Evolutionary conservation across 2,329 filamentous ascomycete species (phyloP).

Genomic region (Pseudonectria foliicola): DNA sequence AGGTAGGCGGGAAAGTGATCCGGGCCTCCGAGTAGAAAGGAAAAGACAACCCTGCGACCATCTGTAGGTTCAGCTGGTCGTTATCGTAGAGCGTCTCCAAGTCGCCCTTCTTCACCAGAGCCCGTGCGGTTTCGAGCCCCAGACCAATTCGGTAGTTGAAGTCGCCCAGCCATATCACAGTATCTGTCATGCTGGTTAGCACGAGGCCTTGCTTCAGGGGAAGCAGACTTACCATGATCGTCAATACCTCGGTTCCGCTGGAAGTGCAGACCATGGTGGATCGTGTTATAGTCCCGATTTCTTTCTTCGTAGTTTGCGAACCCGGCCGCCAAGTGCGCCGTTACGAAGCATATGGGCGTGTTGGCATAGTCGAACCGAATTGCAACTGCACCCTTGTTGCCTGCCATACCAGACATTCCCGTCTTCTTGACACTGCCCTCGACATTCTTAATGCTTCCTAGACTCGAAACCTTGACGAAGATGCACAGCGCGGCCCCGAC

Average conservation of each 20-base stretch:
- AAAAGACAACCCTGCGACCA: conserved; percentile 86
- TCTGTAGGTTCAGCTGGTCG: conserved; percentile 93
- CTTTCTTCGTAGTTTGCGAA: conserved; percentile 96
- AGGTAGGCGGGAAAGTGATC: conserved; percentile 86
- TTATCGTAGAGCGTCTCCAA: conserved; percentile 80
- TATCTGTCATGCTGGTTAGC: conserved; percentile 36
- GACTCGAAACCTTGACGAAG: conserved; percentile 72
- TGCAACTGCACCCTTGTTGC: conserved; percentile 95
- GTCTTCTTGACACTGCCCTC: conserved; percentile 92
- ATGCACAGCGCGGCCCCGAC: conserved; percentile 90
- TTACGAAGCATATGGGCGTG: conserved; percentile 90
- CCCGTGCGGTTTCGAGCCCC: conserved; percentile 67
- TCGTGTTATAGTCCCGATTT: conserved; percentile 87
- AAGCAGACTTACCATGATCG: conserved; percentile 59
- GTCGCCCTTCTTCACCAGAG: conserved; percentile 64
- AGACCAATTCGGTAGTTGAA: conserved; percentile 98
- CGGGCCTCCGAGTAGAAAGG: conserved; percentile 85
- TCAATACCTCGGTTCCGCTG: conserved; percentile 86
- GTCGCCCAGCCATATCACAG: conserved; percentile 91
- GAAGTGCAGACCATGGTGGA: conserved; percentile 79
- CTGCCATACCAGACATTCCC: conserved; percentile 92
- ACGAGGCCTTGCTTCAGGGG: neutral
- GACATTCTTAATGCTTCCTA: conserved; percentile 87
- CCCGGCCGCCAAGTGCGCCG: conserved; percentile 89
- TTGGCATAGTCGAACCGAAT: conserved; percentile 93